phyloP scores from a whole-genome alignment of 768 basidiomycete genomes.

The Lactarius akahatsu region DNA sequence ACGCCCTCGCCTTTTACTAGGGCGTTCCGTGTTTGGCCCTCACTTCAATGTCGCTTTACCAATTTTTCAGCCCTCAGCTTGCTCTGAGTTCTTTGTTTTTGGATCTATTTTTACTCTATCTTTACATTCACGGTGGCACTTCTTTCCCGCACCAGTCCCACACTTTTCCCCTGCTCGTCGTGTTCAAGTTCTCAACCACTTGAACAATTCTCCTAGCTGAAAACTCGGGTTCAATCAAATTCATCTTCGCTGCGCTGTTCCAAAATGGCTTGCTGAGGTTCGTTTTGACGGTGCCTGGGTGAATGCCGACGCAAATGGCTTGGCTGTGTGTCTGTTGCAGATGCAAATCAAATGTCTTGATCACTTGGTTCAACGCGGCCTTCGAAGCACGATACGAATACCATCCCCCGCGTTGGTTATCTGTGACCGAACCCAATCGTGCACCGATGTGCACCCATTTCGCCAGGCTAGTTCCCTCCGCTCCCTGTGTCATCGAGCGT shows the following conservation, averaged over 20 bases:
- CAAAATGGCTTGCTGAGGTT: constrained; percentile 57
- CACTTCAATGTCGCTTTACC: constrained; percentile 47
- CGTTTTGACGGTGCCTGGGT: constrained; percentile 62
- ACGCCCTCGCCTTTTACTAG: constrained; percentile 72
- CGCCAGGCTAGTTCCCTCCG: constrained; percentile 34
- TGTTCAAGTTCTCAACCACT: constrained; percentile 45
- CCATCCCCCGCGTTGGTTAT: constrained; percentile 60
- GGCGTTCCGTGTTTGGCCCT: constrained; percentile 60
- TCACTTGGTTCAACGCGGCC: constrained; percentile 61
- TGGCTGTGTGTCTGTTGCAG: constrained; percentile 46
- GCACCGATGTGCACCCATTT: constrained; percentile 64
- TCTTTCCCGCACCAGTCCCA: constrained; percentile 61
- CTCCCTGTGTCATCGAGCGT: neutral
- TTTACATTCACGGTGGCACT: constrained; percentile 36
- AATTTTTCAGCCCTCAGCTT: constrained; percentile 58
- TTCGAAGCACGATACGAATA: constrained; percentile 63
- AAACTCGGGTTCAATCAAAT: constrained; percentile 51
- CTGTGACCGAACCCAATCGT: constrained; percentile 56
- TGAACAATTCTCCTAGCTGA: constrained; percentile 48
- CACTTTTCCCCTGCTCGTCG: constrained; percentile 47
- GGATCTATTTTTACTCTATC: neutral
- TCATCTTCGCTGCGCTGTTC: constrained; percentile 40
- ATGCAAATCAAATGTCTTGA: constrained; percentile 59
- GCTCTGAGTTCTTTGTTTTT: constrained; percentile 37
- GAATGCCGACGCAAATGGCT: constrained; percentile 55